Conservation (phyloP, 106 monocot genomes). For the Iris macrosiphon region DNA sequence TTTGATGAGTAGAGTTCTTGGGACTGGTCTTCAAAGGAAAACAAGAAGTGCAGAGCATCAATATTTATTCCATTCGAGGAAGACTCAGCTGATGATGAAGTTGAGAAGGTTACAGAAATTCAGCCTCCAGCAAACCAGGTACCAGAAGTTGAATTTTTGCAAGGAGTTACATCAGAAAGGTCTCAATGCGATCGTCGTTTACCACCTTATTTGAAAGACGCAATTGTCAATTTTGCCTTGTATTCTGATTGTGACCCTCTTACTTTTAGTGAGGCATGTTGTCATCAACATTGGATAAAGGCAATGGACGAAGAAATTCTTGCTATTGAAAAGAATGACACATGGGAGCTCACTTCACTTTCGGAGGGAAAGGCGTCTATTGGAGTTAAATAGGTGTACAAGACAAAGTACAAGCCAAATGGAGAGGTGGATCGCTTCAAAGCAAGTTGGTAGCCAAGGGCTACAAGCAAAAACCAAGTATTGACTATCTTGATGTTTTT, state of each 20-base stretch:
- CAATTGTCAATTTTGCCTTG: no score
- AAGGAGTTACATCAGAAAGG: no score
- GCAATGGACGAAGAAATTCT: background rate
- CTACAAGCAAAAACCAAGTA: constrained; percentile 1
- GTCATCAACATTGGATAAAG: background rate
- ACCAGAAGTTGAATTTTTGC: no score
- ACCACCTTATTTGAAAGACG: no score
- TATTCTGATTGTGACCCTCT: background rate
- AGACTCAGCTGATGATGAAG: no score
- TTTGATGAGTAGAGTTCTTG: background rate
- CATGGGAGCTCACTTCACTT: background rate
- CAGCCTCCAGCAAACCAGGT: no score
- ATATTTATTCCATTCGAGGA: background rate
- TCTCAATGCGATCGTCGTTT: no score
- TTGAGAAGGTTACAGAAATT: no score
- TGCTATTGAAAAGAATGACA: background rate
- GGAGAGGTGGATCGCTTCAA: background rate
- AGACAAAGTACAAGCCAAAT: background rate
- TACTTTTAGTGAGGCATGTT: background rate
- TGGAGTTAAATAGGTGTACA: constrained; percentile 12
- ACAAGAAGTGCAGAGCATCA: background rate
- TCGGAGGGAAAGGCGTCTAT: background rate
- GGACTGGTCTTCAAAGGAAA: background rate
- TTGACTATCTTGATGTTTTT: constrained; percentile 2
- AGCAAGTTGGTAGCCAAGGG: background rate